Conservation (phyloP, 1,284 basidiomycete genomes). For the Ganoderma leucocontextum region DNA sequence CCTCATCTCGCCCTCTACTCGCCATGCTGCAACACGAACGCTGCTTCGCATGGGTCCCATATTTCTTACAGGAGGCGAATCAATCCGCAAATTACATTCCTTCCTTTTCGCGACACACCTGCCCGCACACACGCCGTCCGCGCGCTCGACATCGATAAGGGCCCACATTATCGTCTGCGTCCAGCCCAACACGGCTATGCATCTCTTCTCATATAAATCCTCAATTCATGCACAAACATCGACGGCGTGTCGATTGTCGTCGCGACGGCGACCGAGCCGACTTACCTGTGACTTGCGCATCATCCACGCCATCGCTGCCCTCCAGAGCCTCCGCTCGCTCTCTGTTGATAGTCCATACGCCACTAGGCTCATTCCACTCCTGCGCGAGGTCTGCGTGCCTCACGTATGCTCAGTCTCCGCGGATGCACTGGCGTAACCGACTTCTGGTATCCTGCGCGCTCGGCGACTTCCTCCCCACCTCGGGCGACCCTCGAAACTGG, state of each 20-base stretch:
- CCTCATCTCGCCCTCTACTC: not conserved
- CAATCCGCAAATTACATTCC: not conserved
- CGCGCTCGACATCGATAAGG: not conserved
- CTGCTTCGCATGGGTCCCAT: not conserved
- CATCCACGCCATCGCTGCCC: not conserved
- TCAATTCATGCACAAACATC: not conserved
- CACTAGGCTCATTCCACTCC: not conserved
- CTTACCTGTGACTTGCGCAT: not conserved
- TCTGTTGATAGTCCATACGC: no score
- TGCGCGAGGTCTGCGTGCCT: not conserved
- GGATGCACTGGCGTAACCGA: not conserved
- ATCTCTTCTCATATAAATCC: not conserved
- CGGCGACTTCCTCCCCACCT: not conserved
- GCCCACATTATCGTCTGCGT: fast-evolving
- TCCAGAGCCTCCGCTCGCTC: not conserved
- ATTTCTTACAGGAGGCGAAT: not conserved
- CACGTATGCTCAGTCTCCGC: not conserved
- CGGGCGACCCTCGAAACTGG: no score
- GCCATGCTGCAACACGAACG: not conserved
- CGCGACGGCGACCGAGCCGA: not conserved
- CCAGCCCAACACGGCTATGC: not conserved
- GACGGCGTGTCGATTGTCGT: not conserved
- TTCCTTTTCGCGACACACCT: not conserved
- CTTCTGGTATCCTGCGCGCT: not conserved
- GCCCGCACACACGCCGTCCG: not conserved